Base-by-base conservation (phyloP, 2,329 filamentous ascomycete species). In the Metarhizium sp. region DNA sequence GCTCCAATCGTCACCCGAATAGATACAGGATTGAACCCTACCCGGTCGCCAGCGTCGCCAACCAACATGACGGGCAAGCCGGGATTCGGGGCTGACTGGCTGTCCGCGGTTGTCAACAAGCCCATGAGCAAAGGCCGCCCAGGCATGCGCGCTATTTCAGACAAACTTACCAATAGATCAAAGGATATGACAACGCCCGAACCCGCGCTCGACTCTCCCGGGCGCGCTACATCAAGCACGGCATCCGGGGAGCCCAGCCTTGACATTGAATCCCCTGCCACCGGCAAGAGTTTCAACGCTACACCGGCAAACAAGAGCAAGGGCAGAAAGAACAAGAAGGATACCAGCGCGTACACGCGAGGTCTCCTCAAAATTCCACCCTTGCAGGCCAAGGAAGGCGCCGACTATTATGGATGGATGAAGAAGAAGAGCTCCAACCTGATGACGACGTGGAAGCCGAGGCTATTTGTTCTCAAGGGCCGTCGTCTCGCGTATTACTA, bases 331-430 rank as follows among this genome's bases (percentile, higher is more conserved):
- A 83, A 85, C 52, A 99, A 99, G 75, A 95, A 97, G 68, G 86
- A 90, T 56, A 99, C 94, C 0, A 96, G 92, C 65, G 94, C 94
- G 1, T 99, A 97, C 71, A 89, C 86, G 18, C 86, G 89, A 34
- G 94, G 94, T 0, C 74, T 97, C 45, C 81, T 88, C 62, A 91
- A 92, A 70, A 87, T 92, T 58, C 75, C 82, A 0, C 94, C 94
- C 0, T 78, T 84, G 55, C 90, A 96, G 67, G 91, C 92, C 58
- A 94, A 96, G 71, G 75, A 84, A 59, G 85, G 84, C 58, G 92
- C 90, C 55, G 92, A 99, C 66, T 97, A 96, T 69, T 92, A 87
- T 64, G 94, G 94, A 1, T 99, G 94, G 94, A 99, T 99, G 94
- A 97, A 94, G 78, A 99, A 99, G 79, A 92, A 95, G 72, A 96